Base-by-base conservation (phyloP, 306 rosid species). In the Vigna mungo region DNA sequence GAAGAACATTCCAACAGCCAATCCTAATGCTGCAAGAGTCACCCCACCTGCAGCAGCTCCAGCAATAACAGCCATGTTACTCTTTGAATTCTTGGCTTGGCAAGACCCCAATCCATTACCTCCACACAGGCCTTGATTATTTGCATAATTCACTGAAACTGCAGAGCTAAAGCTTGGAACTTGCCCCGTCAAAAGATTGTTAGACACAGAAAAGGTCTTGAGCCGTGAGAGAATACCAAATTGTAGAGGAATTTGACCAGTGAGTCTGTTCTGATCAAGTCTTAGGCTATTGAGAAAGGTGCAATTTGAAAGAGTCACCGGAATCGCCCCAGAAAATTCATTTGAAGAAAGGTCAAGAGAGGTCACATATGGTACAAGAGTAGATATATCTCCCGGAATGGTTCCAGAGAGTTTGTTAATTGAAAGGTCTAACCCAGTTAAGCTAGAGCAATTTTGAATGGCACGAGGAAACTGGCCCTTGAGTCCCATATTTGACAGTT, bases 371-470 rank as follows among this genome's bases (percentile, higher is more conserved):
- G 0, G 0, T 18, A 87, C 7, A 59, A 89, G 46, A 0, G 4
- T 0, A 14, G 70, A 25, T 17, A 93, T 82, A 77, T 93, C 54
- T 0, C 0, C 15, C 0, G 98, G 96, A 83, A 93, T 87, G 46
- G 12, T 3, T 71, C 97, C 98, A 4, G 59, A 78, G 39, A 93
- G 81, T 67, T 82, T 71, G 72, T 93, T 93, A 73, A 48, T 69
- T 0, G 98, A 93, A 80, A 93, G 88, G 84, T 93, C 97, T 75
- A 93, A 83, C 6, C 92, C 98, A 2, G 95, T 93, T 71, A 93
- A 77, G 80, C 92, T 91, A 0, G 93, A 32, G 82, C 98, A 93
- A 39, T 91, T 87, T 37, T 0, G 1, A 63, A 94, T 37, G 16
- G 56, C 86, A 0, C 4, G 48, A 18, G 97, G 98, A 83, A 94